Evolutionary conservation across 345 rosid genomes (phyloP).

Genomic region (Raphanus raphanistrum): DNA sequence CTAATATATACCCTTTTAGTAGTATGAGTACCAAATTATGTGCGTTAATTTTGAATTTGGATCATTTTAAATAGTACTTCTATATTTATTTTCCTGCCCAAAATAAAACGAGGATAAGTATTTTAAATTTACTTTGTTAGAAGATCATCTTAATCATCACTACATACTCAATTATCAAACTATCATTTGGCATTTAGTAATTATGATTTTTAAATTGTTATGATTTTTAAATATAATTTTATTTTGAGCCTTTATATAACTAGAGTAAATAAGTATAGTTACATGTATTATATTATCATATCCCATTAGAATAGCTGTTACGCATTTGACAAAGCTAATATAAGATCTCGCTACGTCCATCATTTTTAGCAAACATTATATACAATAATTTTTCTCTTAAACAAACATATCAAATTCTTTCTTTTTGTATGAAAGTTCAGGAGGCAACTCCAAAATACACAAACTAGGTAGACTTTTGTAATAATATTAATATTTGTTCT

Average conservation of each 20-base stretch:
- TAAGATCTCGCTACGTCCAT: not conserved
- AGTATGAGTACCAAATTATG: not conserved
- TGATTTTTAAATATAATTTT: not conserved
- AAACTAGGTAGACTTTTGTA: slow-evolving; percentile 29
- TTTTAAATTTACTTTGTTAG: not conserved
- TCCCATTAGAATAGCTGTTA: not conserved
- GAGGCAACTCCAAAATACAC: slow-evolving; percentile 12
- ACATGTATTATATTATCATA: not conserved
- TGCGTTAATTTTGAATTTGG: not conserved
- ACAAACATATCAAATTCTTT: not conserved
- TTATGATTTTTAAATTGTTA: not conserved
- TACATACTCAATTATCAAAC: not conserved
- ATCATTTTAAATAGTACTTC: not conserved
- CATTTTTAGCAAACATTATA: not conserved
- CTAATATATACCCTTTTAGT: not conserved
- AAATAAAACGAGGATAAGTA: not conserved
- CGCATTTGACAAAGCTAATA: not conserved
- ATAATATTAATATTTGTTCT: not conserved
- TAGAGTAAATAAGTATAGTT: not conserved
- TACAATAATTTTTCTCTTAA: not conserved
- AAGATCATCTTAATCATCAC: not conserved
- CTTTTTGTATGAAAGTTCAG: not conserved
- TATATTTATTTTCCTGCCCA: not conserved
- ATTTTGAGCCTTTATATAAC: not conserved
- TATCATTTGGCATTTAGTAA: not conserved